phyloP scores from a whole-genome alignment of 1,284 basidiomycete species.

The Neolentinus lepideus region DNA sequence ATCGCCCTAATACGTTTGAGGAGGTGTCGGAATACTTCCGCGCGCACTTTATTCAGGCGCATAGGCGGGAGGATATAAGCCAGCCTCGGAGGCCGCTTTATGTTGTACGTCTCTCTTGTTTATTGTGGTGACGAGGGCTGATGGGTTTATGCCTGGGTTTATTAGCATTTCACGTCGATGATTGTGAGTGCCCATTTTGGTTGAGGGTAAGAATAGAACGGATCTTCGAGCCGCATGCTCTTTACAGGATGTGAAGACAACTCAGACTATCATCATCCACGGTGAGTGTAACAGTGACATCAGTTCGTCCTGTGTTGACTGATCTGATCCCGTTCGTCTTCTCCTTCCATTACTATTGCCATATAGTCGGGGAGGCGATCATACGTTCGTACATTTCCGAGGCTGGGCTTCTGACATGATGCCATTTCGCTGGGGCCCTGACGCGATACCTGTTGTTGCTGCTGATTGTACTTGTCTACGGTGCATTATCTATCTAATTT shows the following conservation, averaged over 20 bases:
- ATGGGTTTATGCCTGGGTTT: constrained; percentile 3
- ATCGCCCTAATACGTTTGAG: constrained; percentile 63
- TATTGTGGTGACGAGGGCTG: neutral
- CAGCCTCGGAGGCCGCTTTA: constrained; percentile 43
- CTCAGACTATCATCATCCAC: constrained; percentile 66
- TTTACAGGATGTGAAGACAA: constrained; percentile 60
- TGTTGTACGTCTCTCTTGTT: constrained; percentile 38
- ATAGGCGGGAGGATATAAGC: constrained; percentile 55
- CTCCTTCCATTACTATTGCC: constrained; percentile 7
- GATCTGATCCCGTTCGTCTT: neutral
- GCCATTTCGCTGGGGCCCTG: neutral
- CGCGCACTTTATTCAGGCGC: constrained; percentile 69
- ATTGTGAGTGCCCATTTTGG: constrained; percentile 37
- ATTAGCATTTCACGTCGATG: constrained; percentile 72
- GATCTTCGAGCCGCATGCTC: constrained; percentile 4
- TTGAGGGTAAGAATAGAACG: neutral
- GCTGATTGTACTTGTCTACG: too few species aligned
- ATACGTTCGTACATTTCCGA: constrained; percentile 52
- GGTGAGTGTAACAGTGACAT: constrained; percentile 32
- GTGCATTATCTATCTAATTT: neutral
- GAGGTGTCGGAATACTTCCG: constrained; percentile 73
- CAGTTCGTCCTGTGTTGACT: neutral
- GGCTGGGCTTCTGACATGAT: constrained; percentile 40
- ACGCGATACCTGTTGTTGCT: neutral
- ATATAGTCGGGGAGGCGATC: constrained; percentile 54